phyloP scores from a whole-genome alignment of 495 filamentous ascomycete species.

The Penicillium steckii region DNA sequence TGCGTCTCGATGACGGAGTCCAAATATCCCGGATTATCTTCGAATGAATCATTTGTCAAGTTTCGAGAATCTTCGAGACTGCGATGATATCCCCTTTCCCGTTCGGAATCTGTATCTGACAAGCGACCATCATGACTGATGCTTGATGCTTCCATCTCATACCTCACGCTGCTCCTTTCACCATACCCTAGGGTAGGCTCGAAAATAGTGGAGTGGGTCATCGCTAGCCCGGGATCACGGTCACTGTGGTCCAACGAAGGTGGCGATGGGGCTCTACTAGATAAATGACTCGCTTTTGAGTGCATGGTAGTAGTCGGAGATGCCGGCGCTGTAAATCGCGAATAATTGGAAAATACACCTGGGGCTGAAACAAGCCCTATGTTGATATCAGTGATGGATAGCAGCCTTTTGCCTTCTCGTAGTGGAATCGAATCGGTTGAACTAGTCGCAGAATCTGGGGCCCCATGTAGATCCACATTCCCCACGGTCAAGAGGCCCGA shows the following conservation, averaged over 20 bases:
- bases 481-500: constrained; percentile 66
- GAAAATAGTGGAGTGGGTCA: constrained; percentile 44
- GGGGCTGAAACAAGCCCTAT: constrained; percentile 70
- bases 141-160: constrained; percentile 31
- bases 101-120: constrained; percentile 43
- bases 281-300: constrained; percentile 35
- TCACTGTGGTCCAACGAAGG: constrained; percentile 25
- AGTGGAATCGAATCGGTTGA: constrained; percentile 24
- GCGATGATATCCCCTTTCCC: constrained; percentile 23
- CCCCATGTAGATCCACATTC: constrained; percentile 63
- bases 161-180: neutral
- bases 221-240: constrained; percentile 31
- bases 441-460: constrained; percentile 42
- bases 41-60: constrained; percentile 35
- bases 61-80: constrained; percentile 32
- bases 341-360: constrained; percentile 65
- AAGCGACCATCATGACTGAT: constrained; percentile 45
- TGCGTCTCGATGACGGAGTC: constrained; percentile 49
- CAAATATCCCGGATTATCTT: constrained; percentile 49
- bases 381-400: constrained; percentile 62
- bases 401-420: constrained; percentile 61
- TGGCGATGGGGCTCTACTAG: constrained; percentile 33
- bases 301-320: constrained; percentile 57
- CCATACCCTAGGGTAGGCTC: constrained; percentile 22
- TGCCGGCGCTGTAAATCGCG: constrained; percentile 57